Base-by-base conservation (phyloP, 2,329 filamentous ascomycete species). In the Verruconis gallopava region DNA sequence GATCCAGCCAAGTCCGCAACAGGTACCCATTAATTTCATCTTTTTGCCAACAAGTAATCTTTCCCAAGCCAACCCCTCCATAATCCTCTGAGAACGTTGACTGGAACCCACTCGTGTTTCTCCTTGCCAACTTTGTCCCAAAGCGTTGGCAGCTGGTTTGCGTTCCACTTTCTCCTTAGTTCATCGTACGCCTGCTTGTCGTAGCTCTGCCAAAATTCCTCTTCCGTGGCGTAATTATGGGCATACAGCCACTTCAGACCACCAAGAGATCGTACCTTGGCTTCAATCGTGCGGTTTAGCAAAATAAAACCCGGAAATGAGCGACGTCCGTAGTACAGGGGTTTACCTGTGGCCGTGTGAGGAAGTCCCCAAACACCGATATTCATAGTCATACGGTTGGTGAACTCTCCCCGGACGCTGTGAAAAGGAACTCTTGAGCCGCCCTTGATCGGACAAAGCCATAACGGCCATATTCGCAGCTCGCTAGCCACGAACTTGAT, bases 201-300 rank as follows among this genome's bases (percentile, higher is more conserved):
- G 46, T 81, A 83, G 40, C 72, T 66, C 6, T 62, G 56, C 78
- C 79, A 82, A 54, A 84, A 84, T 48, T 83, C 79, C 0, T 72
- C 67, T 53, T 79, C 71, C 3, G 68, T 72, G 55, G 81, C 81
- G 56, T 77, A 82, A 0, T 75, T 73, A 44, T 82, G 77, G 1
- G 77, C 77, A 47, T 84, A 84, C 1, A 84, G 59, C 65, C 76
- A 81, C 58, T 82, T 82, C 64, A 75, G 77, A 4, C 79, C 79
- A 3, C 71, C 66, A 5, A 79, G 64, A 20, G 71, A 68, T 6
- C 67, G 65, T 0, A 81, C 64, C 43, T 72, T 73, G 6, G 63
- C 59, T 57, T 83, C 79, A 1, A 84, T 62, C 1, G 64, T 66
- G 1, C 75, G 68, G 55, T 83, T 83, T 39, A 66, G 61, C 1